Evolutionary conservation across 495 filamentous ascomycete species (phyloP).

Genomic region (Astrothelium macrocarpum): DNA sequence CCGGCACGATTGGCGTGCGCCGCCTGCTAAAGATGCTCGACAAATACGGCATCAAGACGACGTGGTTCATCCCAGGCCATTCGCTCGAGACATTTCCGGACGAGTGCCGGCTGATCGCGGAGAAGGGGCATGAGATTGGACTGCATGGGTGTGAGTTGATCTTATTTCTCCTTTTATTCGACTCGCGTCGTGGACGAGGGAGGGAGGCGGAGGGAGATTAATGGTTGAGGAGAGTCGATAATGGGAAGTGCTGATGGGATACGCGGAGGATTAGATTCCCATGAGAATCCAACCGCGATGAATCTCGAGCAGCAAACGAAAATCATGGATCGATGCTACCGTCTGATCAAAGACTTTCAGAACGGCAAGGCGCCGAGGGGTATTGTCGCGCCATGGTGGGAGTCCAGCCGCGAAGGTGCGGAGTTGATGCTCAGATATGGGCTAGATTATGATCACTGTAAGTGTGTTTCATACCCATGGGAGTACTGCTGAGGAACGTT

Average conservation of each 20-base stretch:
- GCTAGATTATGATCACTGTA: conserved; percentile 36
- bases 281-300: conserved; percentile 69
- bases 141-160: conserved; percentile 42
- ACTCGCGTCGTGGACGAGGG: no score
- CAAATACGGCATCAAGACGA: conserved; percentile 73
- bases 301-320: conserved; percentile 62
- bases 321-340: conserved; percentile 67
- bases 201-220: no score
- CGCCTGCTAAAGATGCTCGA: conserved; percentile 66
- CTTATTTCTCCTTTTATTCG: no score
- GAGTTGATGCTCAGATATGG: conserved; percentile 37
- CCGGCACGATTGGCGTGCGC: conserved; percentile 60
- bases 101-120: conserved; percentile 62
- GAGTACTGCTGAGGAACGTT: background rate
- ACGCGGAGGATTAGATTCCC: conserved; percentile 38
- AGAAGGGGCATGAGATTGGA: conserved; percentile 65
- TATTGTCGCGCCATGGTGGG: conserved; percentile 48
- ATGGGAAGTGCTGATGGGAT: background rate
- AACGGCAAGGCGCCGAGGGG: conserved; percentile 61
- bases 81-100: conserved; percentile 70
- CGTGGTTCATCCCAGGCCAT: conserved; percentile 78
- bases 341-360: conserved; percentile 61
- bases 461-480: conserved; percentile 16
- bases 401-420: conserved; percentile 42
- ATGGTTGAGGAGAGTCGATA: no score